Evolutionary conservation across 345 rosid species (phyloP), one percentile per base, ranked within the genome.

Genomic region (Arabidopsis thaliana): DNA sequence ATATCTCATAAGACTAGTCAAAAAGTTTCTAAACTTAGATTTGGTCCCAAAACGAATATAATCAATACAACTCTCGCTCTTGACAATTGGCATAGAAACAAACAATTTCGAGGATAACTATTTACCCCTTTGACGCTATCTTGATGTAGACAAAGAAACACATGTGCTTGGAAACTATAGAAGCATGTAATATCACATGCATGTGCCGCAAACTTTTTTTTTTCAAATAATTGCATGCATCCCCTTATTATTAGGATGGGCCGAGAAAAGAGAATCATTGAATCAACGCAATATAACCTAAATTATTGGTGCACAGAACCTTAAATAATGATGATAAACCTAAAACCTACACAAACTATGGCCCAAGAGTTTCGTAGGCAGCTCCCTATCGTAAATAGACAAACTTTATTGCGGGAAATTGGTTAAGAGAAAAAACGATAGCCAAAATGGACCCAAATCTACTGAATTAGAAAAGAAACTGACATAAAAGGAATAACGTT

Each of bases 231-330:
- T 76, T 77, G 76, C 12, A 30, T 63, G 59, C 75, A 44, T 68
- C 59, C 59, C 57, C 16, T 62, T 42, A 36, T 52, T 13, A 23
- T 33, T 16, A 64, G 69, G 69, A 69, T 61, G 64, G 65, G 70
- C 50, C 80, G 44, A 69, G 44, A 78, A 57, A 38, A 49, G 25
- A 57, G 40, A 72, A 33, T 28, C 53, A 49, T 30, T 77, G 46
- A 71, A 63, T 64, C 59, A 71, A 56, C 37, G 44, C 52, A 56
- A 55, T 37, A 64, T 32, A 57, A 41, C 62, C 44, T 63, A 45
- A 46, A 78, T 78, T 63, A 78, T 78, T 71, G 77, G 60, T 57
- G 76, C 72, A 40, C 10, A 71, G 23, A 30, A 71, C 56, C 67
- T 32, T 55, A 44, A 38, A 46, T 55, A 22, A 55, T 69, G 40